phyloP scores from a whole-genome alignment of 176 grass and related monocot species.

The Eremochloa ophiuroides region DNA sequence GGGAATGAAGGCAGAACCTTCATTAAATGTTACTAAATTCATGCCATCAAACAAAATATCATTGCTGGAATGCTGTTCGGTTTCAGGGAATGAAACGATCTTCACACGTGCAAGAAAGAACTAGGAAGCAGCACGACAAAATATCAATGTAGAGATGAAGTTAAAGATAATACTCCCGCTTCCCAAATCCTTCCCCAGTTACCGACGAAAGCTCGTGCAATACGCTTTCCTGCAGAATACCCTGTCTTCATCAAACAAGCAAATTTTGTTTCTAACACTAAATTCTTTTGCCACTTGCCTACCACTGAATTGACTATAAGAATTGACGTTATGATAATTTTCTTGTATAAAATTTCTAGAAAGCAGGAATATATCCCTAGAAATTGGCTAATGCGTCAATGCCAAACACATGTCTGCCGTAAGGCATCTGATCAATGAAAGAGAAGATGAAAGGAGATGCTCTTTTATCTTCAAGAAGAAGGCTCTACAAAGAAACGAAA shows the following conservation, averaged over 20 bases:
- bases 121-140: conserved; percentile 39
- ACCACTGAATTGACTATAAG: conserved; percentile 42
- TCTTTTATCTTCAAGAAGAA: conserved; percentile 67
- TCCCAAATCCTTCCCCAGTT: conserved; percentile 13
- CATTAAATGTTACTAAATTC: conserved; percentile 20
- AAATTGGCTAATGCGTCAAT: conserved; percentile 57
- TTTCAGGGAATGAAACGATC: neutral
- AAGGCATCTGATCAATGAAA: conserved; percentile 71
- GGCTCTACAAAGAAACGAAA: conserved; percentile 41
- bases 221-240: conserved; percentile 42
- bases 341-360: conserved; percentile 17
- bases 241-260: conserved; percentile 43
- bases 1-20: conserved; percentile 12
- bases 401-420: conserved; percentile 64
- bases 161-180: conserved; percentile 21
- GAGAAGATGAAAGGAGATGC: conserved; percentile 71
- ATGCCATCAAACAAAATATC: conserved; percentile 27
- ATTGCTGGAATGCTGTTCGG: conserved; percentile 1
- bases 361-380: conserved; percentile 44
- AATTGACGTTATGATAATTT: conserved; percentile 26
- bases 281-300: conserved; percentile 30
- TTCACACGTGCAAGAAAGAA: conserved; percentile 26
- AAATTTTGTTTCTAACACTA: conserved; percentile 49
- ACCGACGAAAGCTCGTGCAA: conserved; percentile 1
- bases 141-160: conserved; percentile 24